Evolutionary conservation across 768 basidiomycete genomes (phyloP).

Genomic region (Sistotremastrum niveocremeum): DNA sequence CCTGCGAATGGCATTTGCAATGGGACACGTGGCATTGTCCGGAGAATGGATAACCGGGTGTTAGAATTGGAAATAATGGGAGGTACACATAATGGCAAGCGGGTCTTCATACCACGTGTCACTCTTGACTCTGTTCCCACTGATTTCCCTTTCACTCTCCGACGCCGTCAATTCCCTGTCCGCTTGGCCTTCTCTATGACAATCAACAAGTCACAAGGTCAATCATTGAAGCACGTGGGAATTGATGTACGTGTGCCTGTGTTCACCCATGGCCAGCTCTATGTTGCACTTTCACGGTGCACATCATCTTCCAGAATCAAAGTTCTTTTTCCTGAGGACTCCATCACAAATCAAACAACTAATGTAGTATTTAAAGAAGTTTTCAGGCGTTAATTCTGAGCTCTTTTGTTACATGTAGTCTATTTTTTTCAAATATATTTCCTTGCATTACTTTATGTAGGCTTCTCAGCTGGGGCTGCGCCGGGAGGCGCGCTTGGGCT

Average conservation of each 20-base stretch:
- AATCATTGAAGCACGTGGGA: slow-evolving; percentile 29
- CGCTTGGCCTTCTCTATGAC: slow-evolving; percentile 22
- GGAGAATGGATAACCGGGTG: slow-evolving; percentile 20
- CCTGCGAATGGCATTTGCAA: slow-evolving; percentile 15
- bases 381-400: not conserved
- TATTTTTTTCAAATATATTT: too few relatives aligned
- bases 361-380: slow-evolving; percentile 22
- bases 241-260: slow-evolving; percentile 23
- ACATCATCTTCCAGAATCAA: slow-evolving; percentile 18
- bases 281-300: slow-evolving; percentile 28
- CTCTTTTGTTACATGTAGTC: too few relatives aligned
- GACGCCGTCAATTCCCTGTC: slow-evolving; percentile 20
- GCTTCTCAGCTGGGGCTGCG: too few relatives aligned
- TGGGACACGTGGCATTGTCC: slow-evolving; percentile 13
- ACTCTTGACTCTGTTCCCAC: slow-evolving; percentile 16
- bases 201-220: slow-evolving; percentile 38
- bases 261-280: slow-evolving; percentile 31
- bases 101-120: slow-evolving; percentile 27
- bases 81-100: slow-evolving; percentile 23
- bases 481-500: too few relatives aligned
- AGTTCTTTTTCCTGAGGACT: slow-evolving; percentile 13
- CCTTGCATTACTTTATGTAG: too few relatives aligned
- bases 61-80: slow-evolving; percentile 22
- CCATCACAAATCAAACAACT: slow-evolving; percentile 4
- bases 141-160: slow-evolving; percentile 18